Percentiles rank a stretch among this genome's conserved stretches.
These are phyloP conservation scores for Silene latifolia DNA, from an alignment of 148 eudicot species.

Conservation along the genomic window DNA sequence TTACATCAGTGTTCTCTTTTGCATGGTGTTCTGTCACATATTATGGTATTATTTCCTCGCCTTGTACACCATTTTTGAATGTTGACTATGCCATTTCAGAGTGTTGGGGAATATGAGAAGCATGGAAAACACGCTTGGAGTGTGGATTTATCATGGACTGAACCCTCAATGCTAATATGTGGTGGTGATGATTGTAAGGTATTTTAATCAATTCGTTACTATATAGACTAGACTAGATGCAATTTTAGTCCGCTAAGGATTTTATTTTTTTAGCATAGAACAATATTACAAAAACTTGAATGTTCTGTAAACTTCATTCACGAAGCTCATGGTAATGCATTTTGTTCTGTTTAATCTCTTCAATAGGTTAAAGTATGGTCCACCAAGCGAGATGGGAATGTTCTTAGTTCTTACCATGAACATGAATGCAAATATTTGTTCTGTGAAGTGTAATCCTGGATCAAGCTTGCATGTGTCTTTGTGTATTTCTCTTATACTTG, in stretches of 20 bases:
- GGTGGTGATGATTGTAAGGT: slow-evolving; percentile 99
- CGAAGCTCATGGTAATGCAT: not conserved
- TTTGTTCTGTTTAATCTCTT: no score
- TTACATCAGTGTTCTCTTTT: not conserved
- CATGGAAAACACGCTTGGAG: slow-evolving; percentile 97
- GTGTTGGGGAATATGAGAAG: no score
- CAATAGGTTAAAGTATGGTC: no score
- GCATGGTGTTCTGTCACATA: no score
- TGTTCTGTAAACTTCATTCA: slow-evolving; percentile 1
- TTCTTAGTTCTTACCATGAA: slow-evolving; percentile 70
- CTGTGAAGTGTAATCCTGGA: slow-evolving; percentile 93
- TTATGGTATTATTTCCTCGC: no score
- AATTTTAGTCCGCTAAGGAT: not conserved
- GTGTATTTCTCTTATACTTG: slow-evolving; percentile 29
- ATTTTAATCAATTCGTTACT: not conserved
- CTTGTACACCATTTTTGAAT: no score
- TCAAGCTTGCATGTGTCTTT: slow-evolving; percentile 82
- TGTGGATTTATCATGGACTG: slow-evolving; percentile 76
- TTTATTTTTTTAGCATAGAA: not conserved
- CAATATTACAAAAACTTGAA: not conserved
- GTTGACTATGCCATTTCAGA: no score
- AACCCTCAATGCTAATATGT: slow-evolving; percentile 82
- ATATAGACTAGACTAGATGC: not conserved
- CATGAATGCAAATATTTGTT: slow-evolving; percentile 83
- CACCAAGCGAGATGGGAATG: slow-evolving; percentile 84